These are phyloP conservation scores for Hypoxylon sp. DNA, from an alignment of 2,329 filamentous ascomycete genomes.

Conservation along the genomic window DNA sequence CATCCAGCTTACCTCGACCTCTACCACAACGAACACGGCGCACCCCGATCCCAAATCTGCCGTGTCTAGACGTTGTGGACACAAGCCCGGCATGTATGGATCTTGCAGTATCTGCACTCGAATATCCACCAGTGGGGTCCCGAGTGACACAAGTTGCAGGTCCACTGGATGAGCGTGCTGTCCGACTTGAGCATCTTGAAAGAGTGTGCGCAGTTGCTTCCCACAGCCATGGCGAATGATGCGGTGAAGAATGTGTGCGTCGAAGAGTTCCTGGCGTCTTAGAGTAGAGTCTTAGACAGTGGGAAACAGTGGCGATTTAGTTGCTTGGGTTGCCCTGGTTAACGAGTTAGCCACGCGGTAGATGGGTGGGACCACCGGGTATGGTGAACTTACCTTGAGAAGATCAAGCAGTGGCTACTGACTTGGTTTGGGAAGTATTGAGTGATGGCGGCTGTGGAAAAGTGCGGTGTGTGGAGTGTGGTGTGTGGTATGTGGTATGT, in stretches of 20 bases:
- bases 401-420: constrained; percentile 4
- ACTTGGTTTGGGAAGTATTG: constrained; percentile 6
- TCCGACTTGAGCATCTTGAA: constrained; percentile 77
- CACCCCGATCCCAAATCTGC: constrained; percentile 26
- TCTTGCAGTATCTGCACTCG: constrained; percentile 75
- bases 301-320: constrained; percentile 14
- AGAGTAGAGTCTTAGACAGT: constrained; percentile 15
- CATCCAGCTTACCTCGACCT: constrained; percentile 34
- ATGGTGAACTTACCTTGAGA: constrained; percentile 27
- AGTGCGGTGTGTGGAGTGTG: constrained; percentile 9
- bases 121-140: constrained; percentile 77
- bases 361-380: constrained; percentile 3
- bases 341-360: constrained; percentile 19
- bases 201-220: constrained; percentile 68
- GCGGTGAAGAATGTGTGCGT: constrained; percentile 24
- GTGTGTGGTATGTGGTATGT: too few relatives aligned
- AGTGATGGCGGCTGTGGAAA: constrained; percentile 15
- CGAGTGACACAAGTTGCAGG: constrained; percentile 72
- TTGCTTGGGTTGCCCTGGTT: constrained; percentile 27
- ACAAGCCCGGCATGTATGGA: constrained; percentile 72
- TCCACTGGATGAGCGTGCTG: constrained; percentile 73
- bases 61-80: constrained; percentile 57
- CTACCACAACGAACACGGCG: constrained; percentile 23
- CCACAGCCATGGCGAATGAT: constrained; percentile 61
- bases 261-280: constrained; percentile 24